A percentile compares a stretch with the other conserved stretches of the same genome.
phyloP scores from a whole-genome alignment of 2,329 filamentous ascomycete species.

The Pyricularia pennisetigena region DNA sequence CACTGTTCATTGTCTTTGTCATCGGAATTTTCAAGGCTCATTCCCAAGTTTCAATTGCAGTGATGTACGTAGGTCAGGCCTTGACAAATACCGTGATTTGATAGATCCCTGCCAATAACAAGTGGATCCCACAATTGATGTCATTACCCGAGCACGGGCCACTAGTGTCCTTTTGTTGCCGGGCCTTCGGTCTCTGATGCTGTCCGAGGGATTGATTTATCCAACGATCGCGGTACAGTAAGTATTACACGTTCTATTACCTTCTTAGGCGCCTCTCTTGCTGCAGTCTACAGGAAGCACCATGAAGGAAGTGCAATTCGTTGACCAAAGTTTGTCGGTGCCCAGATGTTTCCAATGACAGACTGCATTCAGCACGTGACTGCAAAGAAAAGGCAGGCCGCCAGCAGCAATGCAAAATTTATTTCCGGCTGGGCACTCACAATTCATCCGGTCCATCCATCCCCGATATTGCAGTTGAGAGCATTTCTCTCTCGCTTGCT shows the following conservation, averaged over 20 bases:
- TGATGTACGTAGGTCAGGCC: not conserved
- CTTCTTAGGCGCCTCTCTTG: no score
- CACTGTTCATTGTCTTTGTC: not conserved
- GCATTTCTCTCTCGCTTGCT: not conserved
- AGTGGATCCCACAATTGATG: not conserved
- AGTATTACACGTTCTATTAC: no score
- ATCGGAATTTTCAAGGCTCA: no score
- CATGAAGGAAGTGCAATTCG: not conserved
- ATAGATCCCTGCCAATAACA: not conserved
- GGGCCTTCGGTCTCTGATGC: not conserved
- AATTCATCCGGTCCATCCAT: not conserved
- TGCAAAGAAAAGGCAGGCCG: not conserved
- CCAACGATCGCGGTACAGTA: no score
- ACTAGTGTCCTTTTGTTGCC: not conserved
- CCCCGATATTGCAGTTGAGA: not conserved
- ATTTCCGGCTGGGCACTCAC: not conserved
- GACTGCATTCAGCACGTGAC: not conserved
- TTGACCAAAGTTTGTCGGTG: not conserved
- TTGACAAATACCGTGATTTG: not conserved
- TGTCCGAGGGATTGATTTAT: not conserved
- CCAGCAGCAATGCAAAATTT: not conserved
- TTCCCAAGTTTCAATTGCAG: no score
- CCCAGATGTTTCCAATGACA: not conserved
- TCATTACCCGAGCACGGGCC: not conserved
- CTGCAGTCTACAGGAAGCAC: not conserved